phyloP scores from a whole-genome alignment of 805 yeast genomes.

The Priceomyces fermenticarens region DNA sequence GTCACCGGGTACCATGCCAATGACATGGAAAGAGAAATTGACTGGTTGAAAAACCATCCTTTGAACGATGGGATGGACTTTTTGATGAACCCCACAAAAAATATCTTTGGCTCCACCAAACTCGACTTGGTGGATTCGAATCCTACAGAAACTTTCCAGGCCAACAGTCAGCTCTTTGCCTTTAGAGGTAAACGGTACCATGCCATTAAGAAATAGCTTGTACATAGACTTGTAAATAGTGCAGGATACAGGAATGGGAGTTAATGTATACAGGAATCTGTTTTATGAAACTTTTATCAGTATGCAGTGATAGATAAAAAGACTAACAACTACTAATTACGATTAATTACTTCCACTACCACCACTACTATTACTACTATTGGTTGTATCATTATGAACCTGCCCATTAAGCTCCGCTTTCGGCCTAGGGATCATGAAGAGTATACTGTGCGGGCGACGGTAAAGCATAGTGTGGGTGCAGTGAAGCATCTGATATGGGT shows the following conservation, averaged over 20 bases:
- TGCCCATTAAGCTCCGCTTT: too few relatives aligned
- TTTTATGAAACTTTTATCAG: too few relatives aligned
- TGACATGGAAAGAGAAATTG: constrained; percentile 68
- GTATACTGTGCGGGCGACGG: constrained; percentile 18
- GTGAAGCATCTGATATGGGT: constrained; percentile 28
- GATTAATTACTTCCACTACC: too few relatives aligned
- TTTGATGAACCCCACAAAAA: constrained; percentile 68
- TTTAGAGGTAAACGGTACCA: constrained; percentile 97
- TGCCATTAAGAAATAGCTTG: constrained; percentile 46
- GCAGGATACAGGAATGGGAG: background rate
- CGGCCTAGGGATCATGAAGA: background rate
- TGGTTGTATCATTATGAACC: background rate
- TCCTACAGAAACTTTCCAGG: constrained; percentile 92
- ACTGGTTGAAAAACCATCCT: constrained; percentile 66
- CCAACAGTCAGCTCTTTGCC: constrained; percentile 86
- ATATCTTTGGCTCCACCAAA: constrained; percentile 80
- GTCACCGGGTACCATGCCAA: constrained; percentile 84
- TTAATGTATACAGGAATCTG: too few relatives aligned
- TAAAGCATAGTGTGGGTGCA: constrained; percentile 21
- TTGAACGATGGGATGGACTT: constrained; percentile 70
- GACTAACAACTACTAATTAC: too few relatives aligned
- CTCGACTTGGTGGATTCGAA: constrained; percentile 91
- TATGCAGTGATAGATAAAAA: too few relatives aligned
- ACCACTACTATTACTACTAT: too few relatives aligned
- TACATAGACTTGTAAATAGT: background rate